Base-by-base conservation (phyloP, 257 asterid species). In the Solanum infundibuliforme region DNA sequence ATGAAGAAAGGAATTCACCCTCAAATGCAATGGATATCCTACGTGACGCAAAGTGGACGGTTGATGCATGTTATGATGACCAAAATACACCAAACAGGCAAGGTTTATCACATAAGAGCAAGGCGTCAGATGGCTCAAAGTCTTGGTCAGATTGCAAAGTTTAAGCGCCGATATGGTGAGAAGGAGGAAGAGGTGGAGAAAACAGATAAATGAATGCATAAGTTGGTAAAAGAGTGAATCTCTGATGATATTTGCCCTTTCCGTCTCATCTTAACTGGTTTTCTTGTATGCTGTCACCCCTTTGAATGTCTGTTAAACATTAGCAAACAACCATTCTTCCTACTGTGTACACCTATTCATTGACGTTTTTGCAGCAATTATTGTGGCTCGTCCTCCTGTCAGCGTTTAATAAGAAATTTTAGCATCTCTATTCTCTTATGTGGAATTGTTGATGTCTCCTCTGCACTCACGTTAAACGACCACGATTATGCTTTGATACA, bases 1-100 rank as follows among this genome's bases (percentile, higher is more conserved):
- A 86, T 94, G 98, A 93, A 92, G 94, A 94, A 94, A 89, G 98
- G 98, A 82, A 88, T 93, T 86, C 98, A 94, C 87, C 95, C 98
- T 38, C 98, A 93, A 90, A 77, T 93, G 93, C 98, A 93, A 83
- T 94, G 98, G 96, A 93, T 93, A 90, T 91, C 96, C 5, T 94
- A 94, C 13, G 96, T 93, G 92, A 93, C 98, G 20, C 96, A 91
- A 85, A 93, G 94, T 83, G 98, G 98, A 1, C 90, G 95, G 27
- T 89, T 94, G 89, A 90, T 93, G 89, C 92, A 90, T 69, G 93
- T 94, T 72, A 91, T 88, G 92, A 94, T 94, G 98, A 90, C 94
- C 86, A 94, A 90, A 91, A 92, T 94, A 87, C 93, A 94, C 89
- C 92, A 89, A 87, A 91, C 89, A 12, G 95, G 98, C 55, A 93